Conservation (phyloP, 73 alveolate species). For the Paramecium bursaria region DNA sequence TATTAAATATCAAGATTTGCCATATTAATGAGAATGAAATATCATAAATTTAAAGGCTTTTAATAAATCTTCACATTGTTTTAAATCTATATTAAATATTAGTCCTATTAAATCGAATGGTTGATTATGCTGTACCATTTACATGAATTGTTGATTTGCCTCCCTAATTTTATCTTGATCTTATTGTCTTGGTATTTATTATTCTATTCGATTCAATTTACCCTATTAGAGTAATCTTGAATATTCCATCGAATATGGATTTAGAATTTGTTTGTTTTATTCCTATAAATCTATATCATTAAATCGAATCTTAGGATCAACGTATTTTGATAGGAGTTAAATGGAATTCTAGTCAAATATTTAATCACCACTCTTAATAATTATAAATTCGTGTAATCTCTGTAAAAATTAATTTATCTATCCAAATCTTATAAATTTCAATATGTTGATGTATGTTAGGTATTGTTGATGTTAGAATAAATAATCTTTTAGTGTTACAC, state of each 20-base stretch:
- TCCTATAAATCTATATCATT: constrained; percentile 24
- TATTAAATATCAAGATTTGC: constrained; percentile 64
- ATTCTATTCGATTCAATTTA: neutral
- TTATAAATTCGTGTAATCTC: constrained; percentile 32
- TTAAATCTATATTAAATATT: constrained; percentile 29
- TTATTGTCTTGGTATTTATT: neutral
- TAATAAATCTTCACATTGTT: neutral
- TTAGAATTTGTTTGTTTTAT: neutral
- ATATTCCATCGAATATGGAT: constrained; percentile 40
- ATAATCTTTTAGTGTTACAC: constrained; percentile 27
- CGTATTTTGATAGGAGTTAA: neutral
- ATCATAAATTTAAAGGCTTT: neutral
- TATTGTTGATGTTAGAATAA: neutral
- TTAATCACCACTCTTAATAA: neutral
- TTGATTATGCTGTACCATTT: neutral
- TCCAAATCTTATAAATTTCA: constrained; percentile 46
- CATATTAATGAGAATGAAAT: constrained; percentile 19
- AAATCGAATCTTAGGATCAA: neutral
- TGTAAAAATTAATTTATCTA: constrained; percentile 3
- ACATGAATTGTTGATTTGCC: constrained; percentile 21
- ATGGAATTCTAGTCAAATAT: neutral
- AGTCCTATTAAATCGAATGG: constrained; percentile 34
- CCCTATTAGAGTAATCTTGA: constrained; percentile 8
- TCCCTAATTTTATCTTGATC: constrained; percentile 38
- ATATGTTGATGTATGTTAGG: neutral